A percentile compares a stretch with the other conserved stretches of the same genome.
These are phyloP conservation scores for Achaetomium macrosporum DNA, from an alignment of 2,329 filamentous ascomycete species.

Conservation along the genomic window DNA sequence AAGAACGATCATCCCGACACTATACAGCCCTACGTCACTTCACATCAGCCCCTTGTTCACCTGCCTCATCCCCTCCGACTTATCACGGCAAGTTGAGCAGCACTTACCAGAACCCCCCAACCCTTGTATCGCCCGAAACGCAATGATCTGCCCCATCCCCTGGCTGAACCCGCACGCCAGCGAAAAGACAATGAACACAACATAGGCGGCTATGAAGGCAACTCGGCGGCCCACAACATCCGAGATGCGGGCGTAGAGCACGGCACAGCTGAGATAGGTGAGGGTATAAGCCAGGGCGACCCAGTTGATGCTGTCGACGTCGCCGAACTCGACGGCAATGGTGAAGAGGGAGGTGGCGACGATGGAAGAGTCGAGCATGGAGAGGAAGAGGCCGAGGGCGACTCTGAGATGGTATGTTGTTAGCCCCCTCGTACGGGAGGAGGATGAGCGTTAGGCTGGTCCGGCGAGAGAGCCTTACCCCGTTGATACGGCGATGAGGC, in stretches of 20 bases:
- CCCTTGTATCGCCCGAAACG: constrained; percentile 45
- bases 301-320: constrained; percentile 44
- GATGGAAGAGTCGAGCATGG: constrained; percentile 55
- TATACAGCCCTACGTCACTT: constrained; percentile 40
- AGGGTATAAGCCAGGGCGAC: constrained; percentile 52
- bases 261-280: constrained; percentile 51
- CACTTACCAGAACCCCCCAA: constrained; percentile 44
- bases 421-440: background rate
- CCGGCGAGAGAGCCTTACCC: background rate
- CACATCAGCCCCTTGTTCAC: background rate
- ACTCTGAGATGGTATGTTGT: constrained; percentile 8
- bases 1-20: constrained; percentile 50
- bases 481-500: background rate
- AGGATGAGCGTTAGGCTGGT: background rate
- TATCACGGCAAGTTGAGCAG: background rate
- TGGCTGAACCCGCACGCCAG: constrained; percentile 46
- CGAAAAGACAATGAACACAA: constrained; percentile 52
- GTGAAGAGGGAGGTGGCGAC: constrained; percentile 52
- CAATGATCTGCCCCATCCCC: constrained; percentile 42
- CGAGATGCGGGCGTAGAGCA: constrained; percentile 49
- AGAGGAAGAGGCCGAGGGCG: constrained; percentile 47
- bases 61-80: background rate
- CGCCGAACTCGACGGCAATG: constrained; percentile 48
- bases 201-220: constrained; percentile 45
- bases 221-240: constrained; percentile 50